Percentiles rank a stretch among this genome's conserved stretches.
phyloP scores from a whole-genome alignment of 306 rosid species.

The Quercus parvula region DNA sequence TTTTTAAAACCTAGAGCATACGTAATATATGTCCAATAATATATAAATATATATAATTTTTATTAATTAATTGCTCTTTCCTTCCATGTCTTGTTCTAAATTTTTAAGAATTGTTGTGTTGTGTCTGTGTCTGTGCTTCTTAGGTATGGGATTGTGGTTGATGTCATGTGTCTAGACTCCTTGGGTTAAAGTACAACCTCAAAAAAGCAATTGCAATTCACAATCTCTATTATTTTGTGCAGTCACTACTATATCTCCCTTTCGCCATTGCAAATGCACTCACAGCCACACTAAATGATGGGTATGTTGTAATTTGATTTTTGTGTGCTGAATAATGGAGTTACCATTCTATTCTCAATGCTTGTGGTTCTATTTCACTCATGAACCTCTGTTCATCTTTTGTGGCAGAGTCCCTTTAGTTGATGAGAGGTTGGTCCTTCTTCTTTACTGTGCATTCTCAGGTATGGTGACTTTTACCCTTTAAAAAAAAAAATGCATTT shows the following conservation, averaged over 20 bases:
- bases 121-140: too few species aligned
- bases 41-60: too few species aligned
- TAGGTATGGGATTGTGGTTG: neutral
- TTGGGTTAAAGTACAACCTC: neutral
- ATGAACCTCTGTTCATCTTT: constrained; percentile 20
- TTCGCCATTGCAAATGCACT: constrained; percentile 87
- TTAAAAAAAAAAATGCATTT: neutral
- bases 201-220: neutral
- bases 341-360: constrained; percentile 6
- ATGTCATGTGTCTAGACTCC: neutral
- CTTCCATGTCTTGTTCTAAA: too few species aligned
- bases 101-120: too few species aligned
- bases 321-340: neutral
- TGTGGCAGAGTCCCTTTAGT: constrained; percentile 69
- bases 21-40: too few species aligned
- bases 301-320: constrained; percentile 52
- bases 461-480: constrained; percentile 32
- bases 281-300: constrained; percentile 71
- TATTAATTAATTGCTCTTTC: too few species aligned
- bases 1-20: too few species aligned
- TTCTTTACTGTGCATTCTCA: constrained; percentile 69
- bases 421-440: constrained; percentile 78
- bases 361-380: constrained; percentile 15
- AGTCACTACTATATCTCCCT: constrained; percentile 86
- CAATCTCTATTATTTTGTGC: constrained; percentile 19